Percentiles rank a stretch among this genome's conserved stretches.
These are phyloP conservation scores for Tagetes patula DNA, from an alignment of 129 eudicot genomes.

Conservation along the genomic window DNA sequence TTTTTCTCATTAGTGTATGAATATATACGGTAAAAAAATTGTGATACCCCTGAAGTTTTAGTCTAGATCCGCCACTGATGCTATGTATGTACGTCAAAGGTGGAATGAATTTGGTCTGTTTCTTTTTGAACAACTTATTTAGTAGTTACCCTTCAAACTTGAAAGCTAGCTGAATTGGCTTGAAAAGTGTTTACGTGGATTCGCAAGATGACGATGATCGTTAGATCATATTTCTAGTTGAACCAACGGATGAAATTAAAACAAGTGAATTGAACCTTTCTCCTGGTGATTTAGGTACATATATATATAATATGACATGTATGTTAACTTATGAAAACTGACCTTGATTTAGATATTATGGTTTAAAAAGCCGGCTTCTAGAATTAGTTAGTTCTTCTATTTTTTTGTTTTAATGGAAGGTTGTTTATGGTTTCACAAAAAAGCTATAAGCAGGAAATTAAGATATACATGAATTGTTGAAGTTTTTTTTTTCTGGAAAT, in stretches of 20 bases:
- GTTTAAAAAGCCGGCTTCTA: slow-evolving; percentile 30
- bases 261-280: slow-evolving; percentile 8
- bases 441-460: background rate
- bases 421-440: background rate
- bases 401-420: slow-evolving; percentile 22
- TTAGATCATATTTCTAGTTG: background rate
- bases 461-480: background rate
- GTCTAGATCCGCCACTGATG: no score
- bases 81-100: slow-evolving; percentile 23
- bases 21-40: no score
- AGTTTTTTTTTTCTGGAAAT: background rate
- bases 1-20: no score
- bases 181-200: slow-evolving; percentile 35
- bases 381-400: slow-evolving; percentile 14
- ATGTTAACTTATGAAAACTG: background rate
- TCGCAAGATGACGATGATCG: slow-evolving; percentile 21
- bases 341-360: slow-evolving; percentile 7
- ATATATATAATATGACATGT: slow-evolving; percentile 16
- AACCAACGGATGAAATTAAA: slow-evolving; percentile 20
- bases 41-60: no score
- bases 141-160: slow-evolving; percentile 36
- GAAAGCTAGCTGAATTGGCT: background rate
- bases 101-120: slow-evolving; percentile 41
- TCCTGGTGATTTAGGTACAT: slow-evolving; percentile 24
- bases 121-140: slow-evolving; percentile 31